A percentile compares a stretch with the other conserved stretches of the same genome.
Conservation (phyloP, 768 basidiomycete species). For the Amanita rubescens region DNA sequence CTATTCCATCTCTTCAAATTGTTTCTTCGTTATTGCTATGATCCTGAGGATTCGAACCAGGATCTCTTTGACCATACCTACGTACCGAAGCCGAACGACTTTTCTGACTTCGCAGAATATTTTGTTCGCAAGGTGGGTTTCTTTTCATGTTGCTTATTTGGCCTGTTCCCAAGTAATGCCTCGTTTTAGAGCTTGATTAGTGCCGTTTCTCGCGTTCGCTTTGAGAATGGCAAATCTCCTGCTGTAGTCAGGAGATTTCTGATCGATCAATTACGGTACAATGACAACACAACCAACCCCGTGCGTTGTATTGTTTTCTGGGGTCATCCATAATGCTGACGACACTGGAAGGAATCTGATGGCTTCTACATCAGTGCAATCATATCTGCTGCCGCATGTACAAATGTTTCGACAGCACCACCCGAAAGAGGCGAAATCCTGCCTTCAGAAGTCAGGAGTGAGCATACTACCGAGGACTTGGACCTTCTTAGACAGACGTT, state of each 20-base stretch:
- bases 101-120: conserved; percentile 86
- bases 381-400: conserved; percentile 74
- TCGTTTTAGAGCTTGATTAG: conserved; percentile 59
- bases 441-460: conserved; percentile 56
- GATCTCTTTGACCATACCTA: conserved; percentile 83
- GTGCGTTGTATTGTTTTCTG: conserved; percentile 38
- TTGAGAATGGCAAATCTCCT: conserved; percentile 81
- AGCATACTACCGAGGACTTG: conserved; percentile 62
- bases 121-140: conserved; percentile 85
- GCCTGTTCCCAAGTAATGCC: background rate
- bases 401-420: conserved; percentile 66
- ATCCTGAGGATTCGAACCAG: conserved; percentile 73
- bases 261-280: conserved; percentile 88
- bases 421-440: conserved; percentile 78
- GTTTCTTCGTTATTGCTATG: conserved; percentile 85
- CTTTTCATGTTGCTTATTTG: background rate
- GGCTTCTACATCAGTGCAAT: conserved; percentile 85
- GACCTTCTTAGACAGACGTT: conserved; percentile 67
- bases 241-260: conserved; percentile 81
- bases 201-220: conserved; percentile 80
- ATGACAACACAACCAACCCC: conserved; percentile 88
- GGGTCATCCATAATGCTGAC: background rate
- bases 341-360: conserved; percentile 69
- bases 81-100: conserved; percentile 94
- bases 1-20: conserved; percentile 95